Evolutionary conservation across 2,329 filamentous ascomycete species (phyloP).

Genomic region (Berkeleyomyces rouxiae): DNA sequence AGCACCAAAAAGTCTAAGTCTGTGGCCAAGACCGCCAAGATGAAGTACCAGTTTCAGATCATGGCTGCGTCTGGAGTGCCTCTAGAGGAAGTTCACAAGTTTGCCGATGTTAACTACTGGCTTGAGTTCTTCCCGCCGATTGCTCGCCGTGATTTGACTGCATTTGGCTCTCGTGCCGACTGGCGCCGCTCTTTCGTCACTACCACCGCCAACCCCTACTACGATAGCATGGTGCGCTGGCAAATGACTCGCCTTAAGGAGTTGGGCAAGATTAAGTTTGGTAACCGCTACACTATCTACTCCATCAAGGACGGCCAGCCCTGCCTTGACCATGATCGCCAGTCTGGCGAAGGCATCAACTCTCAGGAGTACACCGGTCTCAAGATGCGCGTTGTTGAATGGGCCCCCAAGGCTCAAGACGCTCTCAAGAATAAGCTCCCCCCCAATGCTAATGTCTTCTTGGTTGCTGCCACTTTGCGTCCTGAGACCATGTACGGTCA

Average conservation of each 20-base stretch:
- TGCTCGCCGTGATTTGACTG: slow-evolving; percentile 47
- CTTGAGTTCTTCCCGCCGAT: slow-evolving; percentile 62
- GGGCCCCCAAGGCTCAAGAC: slow-evolving; percentile 60
- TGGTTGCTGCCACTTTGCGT: slow-evolving; percentile 79
- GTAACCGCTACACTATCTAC: slow-evolving; percentile 86
- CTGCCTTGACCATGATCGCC: slow-evolving; percentile 32
- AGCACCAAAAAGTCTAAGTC: slow-evolving; percentile 85
- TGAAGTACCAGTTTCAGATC: slow-evolving; percentile 93
- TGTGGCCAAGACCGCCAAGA: slow-evolving; percentile 72
- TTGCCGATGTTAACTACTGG: slow-evolving; percentile 85
- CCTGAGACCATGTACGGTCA: slow-evolving; percentile 99
- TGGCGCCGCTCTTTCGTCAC: slow-evolving; percentile 90
- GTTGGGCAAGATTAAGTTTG: slow-evolving; percentile 83
- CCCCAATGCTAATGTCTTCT: slow-evolving; percentile 62
- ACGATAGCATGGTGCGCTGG: slow-evolving; percentile 89
- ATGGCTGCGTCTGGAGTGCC: slow-evolving; percentile 86
- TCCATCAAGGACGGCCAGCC: slow-evolving; percentile 53
- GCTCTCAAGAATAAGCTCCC: slow-evolving; percentile 64
- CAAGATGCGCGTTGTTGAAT: slow-evolving; percentile 82
- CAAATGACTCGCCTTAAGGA: slow-evolving; percentile 90
- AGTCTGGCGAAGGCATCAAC: slow-evolving; percentile 34
- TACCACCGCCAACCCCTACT: slow-evolving; percentile 92
- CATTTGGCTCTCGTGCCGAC: slow-evolving; percentile 75
- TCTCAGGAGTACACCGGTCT: slow-evolving; percentile 86
- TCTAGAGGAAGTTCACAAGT: slow-evolving; percentile 75